Conservation (phyloP, 768 basidiomycete genomes). For the Suillus subalutaceus region DNA sequence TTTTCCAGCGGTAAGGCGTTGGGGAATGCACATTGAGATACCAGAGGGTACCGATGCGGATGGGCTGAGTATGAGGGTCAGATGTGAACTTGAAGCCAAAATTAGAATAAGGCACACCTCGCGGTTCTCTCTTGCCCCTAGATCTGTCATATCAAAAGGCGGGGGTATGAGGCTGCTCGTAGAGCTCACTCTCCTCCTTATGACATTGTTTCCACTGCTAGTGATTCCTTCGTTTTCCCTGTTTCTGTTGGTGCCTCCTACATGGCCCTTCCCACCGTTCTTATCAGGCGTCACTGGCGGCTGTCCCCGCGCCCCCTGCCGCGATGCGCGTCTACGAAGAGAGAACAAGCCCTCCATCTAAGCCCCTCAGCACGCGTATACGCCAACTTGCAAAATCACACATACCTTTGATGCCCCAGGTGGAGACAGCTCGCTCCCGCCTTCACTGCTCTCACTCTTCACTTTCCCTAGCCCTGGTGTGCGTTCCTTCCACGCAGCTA, state of each 20-base stretch:
- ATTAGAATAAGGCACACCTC: constrained; percentile 40
- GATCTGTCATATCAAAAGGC: constrained; percentile 50
- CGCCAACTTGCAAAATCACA: neutral
- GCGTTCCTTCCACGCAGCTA: constrained; percentile 80
- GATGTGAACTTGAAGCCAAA: constrained; percentile 1
- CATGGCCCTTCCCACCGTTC: constrained; percentile 18
- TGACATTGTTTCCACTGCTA: neutral
- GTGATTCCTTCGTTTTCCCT: neutral
- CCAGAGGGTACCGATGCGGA: constrained; percentile 85
- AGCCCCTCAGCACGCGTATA: neutral
- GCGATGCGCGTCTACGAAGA: constrained; percentile 35
- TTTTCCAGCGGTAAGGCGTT: constrained; percentile 78
- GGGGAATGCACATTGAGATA: constrained; percentile 90
- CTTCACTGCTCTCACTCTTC: constrained; percentile 19
- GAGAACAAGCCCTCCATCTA: constrained; percentile 34
- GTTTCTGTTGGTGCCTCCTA: constrained; percentile 12
- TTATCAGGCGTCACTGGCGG: constrained; percentile 12
- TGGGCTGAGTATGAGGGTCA: constrained; percentile 57
- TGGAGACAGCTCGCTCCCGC: constrained; percentile 20
- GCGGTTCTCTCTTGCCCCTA: constrained; percentile 43
- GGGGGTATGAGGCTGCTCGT: constrained; percentile 42
- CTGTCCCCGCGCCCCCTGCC: constrained; percentile 22
- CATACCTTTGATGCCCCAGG: constrained; percentile 9
- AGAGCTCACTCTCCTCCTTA: constrained; percentile 17
- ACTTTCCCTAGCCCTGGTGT: constrained; percentile 48